Conservation (phyloP, 176 grass and related monocot species). For the Aegilops tauschii region DNA sequence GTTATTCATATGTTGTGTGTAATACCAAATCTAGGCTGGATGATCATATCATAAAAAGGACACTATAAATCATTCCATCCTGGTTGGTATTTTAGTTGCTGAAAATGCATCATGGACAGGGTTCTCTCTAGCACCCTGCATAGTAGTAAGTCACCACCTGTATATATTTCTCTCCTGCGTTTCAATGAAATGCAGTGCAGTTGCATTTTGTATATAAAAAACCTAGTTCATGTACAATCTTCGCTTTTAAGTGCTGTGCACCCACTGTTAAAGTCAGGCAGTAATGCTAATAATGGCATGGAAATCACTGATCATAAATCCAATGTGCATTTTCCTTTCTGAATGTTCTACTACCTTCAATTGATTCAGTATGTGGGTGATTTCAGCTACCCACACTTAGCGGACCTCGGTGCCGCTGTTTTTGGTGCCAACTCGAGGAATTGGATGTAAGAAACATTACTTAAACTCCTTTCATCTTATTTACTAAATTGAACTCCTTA, state of each 20-base stretch:
- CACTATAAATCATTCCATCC: too few relatives aligned
- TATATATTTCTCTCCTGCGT: too few relatives aligned
- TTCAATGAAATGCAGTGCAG: too few relatives aligned
- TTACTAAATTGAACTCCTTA: not conserved
- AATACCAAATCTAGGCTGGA: too few relatives aligned
- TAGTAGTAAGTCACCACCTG: too few relatives aligned
- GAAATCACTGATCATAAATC: not conserved
- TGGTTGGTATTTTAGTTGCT: too few relatives aligned
- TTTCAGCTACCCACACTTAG: slow-evolving; percentile 68
- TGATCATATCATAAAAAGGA: too few relatives aligned
- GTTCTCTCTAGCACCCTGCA: too few relatives aligned
- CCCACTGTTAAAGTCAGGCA: not conserved
- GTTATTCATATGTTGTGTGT: too few relatives aligned
- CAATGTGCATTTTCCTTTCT: not conserved
- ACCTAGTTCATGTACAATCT: too few relatives aligned
- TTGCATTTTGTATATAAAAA: too few relatives aligned
- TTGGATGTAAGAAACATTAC: slow-evolving; percentile 69
- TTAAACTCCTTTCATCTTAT: slow-evolving; percentile 10
- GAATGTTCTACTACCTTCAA: slow-evolving; percentile 8
- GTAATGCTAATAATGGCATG: not conserved
- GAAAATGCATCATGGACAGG: too few relatives aligned
- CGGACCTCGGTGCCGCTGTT: slow-evolving; percentile 88
- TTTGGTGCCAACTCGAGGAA: slow-evolving; percentile 91
- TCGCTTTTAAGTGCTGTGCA: not conserved
- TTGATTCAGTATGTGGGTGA: slow-evolving; percentile 75